Conservation (phyloP, 306 rosid genomes). For the Medicago ruthenica region DNA sequence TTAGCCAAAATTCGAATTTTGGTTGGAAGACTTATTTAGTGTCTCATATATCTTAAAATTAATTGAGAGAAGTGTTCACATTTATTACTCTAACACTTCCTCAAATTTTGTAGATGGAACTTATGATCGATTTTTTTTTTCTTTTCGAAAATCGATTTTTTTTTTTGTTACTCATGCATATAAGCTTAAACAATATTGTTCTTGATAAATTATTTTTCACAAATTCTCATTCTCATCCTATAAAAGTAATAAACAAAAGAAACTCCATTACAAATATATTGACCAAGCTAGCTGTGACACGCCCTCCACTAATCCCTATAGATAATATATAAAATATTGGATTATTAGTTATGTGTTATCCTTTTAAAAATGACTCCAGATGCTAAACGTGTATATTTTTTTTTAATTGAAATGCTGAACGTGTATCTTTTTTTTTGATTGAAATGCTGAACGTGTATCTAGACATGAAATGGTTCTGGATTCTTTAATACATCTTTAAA, state of each 20-base stretch:
- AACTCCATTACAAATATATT: not conserved
- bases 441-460: not conserved
- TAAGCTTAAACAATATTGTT: not conserved
- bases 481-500: no score
- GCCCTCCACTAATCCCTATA: not conserved
- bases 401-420: not conserved
- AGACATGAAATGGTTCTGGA: not conserved
- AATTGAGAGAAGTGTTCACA: no score
- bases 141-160: no score
- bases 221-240: not conserved
- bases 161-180: no score
- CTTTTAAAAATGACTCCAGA: not conserved
- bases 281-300: not conserved
- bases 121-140: no score
- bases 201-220: not conserved
- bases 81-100: no score
- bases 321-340: not conserved
- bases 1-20: no score
- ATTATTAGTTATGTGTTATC: not conserved
- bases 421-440: not conserved
- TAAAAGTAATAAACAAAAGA: not conserved
- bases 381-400: not conserved
- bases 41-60: no score
- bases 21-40: no score
- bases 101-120: no score